Percentiles rank a stretch among this genome's conserved stretches.
Conservation (phyloP, 1,139 yeast genomes). For the Debaryomyces coudertii region DNA sequence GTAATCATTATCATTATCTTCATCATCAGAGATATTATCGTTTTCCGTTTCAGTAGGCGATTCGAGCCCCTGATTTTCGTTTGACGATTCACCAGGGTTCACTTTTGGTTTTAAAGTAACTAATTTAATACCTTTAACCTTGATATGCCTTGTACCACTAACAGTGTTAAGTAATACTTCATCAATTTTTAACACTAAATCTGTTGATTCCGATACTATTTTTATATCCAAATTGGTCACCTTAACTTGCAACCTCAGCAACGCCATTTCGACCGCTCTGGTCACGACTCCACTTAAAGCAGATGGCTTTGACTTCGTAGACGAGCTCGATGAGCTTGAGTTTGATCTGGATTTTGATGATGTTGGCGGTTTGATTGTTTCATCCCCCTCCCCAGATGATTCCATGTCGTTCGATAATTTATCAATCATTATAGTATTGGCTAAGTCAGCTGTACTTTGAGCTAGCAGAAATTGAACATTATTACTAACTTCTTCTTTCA, state of each 20-base stretch:
- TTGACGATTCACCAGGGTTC: slow-evolving; percentile 30
- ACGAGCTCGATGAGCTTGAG: slow-evolving; percentile 15
- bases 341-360: slow-evolving; percentile 13
- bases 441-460: slow-evolving; percentile 66
- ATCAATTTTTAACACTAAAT: slow-evolving; percentile 48
- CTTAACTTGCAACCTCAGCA: slow-evolving; percentile 59
- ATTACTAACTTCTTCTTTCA: slow-evolving; percentile 31
- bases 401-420: slow-evolving; percentile 19
- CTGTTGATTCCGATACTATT: slow-evolving; percentile 52
- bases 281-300: slow-evolving; percentile 60
- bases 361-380: slow-evolving; percentile 11
- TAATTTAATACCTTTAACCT: slow-evolving; percentile 41
- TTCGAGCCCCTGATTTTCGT: slow-evolving; percentile 18
- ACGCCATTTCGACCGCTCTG: slow-evolving; percentile 68
- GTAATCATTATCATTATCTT: slow-evolving; percentile 34
- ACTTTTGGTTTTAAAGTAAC: slow-evolving; percentile 42
- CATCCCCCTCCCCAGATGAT: slow-evolving; percentile 15
- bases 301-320: slow-evolving; percentile 27
- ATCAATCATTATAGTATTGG: slow-evolving; percentile 58
- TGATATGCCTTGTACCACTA: slow-evolving; percentile 51
- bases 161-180: slow-evolving; percentile 42
- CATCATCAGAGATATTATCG: slow-evolving; percentile 18
- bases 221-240: slow-evolving; percentile 49
- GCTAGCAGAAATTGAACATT: slow-evolving; percentile 52
- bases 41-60: slow-evolving; percentile 16